These are phyloP conservation scores for Monosporascus sp. DNA, from an alignment of 2,329 filamentous ascomycete species.

Conservation along the genomic window DNA sequence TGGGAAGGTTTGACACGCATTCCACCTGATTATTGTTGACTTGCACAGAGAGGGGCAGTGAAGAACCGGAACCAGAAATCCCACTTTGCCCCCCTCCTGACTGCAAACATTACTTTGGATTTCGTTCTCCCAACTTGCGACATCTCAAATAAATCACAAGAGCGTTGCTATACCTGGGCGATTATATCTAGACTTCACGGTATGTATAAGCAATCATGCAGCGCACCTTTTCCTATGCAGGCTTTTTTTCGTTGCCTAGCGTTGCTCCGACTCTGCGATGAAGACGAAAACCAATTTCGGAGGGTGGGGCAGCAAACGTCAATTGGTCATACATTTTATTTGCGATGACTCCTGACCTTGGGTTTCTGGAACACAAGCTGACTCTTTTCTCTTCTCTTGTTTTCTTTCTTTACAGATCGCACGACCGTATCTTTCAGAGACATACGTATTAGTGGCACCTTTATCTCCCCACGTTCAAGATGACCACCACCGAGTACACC, in stretches of 20 bases:
- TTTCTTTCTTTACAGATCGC: neutral
- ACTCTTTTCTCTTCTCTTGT: neutral
- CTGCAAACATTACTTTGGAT: neutral
- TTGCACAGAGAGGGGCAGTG: neutral
- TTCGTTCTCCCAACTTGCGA: too few relatives aligned
- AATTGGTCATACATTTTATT: neutral
- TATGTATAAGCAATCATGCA: neutral
- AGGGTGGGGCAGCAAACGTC: neutral
- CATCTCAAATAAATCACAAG: neutral
- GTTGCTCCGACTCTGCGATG: neutral
- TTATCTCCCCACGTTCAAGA: slow-evolving; percentile 24
- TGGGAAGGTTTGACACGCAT: neutral
- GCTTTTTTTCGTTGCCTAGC: too few relatives aligned
- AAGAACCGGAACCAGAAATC: neutral
- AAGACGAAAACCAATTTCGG: neutral
- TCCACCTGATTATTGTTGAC: neutral
- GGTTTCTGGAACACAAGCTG: neutral
- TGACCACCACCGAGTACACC: slow-evolving; percentile 45
- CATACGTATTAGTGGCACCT: neutral
- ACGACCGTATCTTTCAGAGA: neutral
- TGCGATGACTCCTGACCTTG: neutral
- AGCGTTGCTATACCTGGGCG: neutral
- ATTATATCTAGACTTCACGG: neutral
- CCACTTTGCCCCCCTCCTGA: neutral
- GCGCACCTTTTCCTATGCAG: neutral